Base-by-base conservation (phyloP, 106 monocot species). In the Platanthera zijinensis region DNA sequence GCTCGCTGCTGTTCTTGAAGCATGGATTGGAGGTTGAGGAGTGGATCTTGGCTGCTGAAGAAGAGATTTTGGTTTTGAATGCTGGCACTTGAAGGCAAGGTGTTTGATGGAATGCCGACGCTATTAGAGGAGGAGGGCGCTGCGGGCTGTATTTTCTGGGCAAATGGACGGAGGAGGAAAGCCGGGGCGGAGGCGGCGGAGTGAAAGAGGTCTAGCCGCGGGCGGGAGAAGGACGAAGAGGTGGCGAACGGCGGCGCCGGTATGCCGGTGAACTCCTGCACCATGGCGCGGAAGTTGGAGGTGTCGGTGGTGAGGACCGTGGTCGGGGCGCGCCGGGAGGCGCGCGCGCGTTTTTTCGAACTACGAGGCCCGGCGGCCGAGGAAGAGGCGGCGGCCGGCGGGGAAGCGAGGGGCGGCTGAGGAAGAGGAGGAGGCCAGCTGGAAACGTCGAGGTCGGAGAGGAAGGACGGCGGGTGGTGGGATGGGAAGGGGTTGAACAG, bases 241-340 rank as follows among this genome's bases (percentile, higher is more conserved):
- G 80, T 22, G 7, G 73, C 15, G 76, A 87, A 86, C 12, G 90
- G 87, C n/a, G 80, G 77, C 2, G 83, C 45, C 0, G 90, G 85
- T 50, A 87, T 78, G 68, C 87, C 87, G 52, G 87, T 87, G 90
- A 87, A 90, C 78, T 90, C 85, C 64, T 90, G 90, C 11, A 90
- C 90, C 90, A 87, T 90, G 80, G 86, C 84, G 18, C 90, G 90
- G 78, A 90, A 90, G 74, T 87, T 87, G 48, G 83, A 78, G 17
- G 90, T 85, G 78, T 87, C 87, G n/a, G 90, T 87, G 39, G 85
- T 81, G 52, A 87, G 81, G 30, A 87, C 87, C 8, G 90, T 87
- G 72, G 90, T 87, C n/a, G 87, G 83, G 8, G 85, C 85, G 1
- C 87, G 81, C 46, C 87, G 72, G 2, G 84, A 85, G 51, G 87